Conservation (phyloP, 1,284 basidiomycete genomes). For the Tremellales sp. region DNA sequence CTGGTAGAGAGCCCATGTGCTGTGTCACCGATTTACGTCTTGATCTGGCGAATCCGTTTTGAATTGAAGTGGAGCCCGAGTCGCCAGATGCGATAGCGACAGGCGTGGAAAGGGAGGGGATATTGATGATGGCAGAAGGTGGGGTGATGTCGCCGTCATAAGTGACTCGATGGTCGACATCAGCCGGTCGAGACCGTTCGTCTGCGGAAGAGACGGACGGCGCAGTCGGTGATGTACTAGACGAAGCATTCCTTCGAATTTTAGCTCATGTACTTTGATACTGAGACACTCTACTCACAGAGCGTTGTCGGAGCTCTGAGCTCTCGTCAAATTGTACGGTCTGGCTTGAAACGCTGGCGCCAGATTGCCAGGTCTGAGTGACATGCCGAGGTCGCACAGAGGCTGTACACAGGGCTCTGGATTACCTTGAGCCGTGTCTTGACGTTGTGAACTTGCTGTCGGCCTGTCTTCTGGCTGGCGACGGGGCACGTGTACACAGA, state of each 20-base stretch:
- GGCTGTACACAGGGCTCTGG: no score
- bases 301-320: not conserved
- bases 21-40: slow-evolving; percentile 16
- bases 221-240: not conserved
- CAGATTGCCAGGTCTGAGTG: not conserved
- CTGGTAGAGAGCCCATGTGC: not conserved
- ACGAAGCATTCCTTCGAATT: not conserved
- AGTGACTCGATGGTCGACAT: no score
- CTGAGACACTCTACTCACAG: not conserved
- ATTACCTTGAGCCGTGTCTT: no score
- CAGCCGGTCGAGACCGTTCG: not conserved
- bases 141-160: no score
- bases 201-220: not conserved
- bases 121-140: not conserved
- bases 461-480: no score
- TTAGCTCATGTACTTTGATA: not conserved
- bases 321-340: not conserved
- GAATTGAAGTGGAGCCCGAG: not conserved
- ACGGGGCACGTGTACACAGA: no score
- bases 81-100: not conserved
- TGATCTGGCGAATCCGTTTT: slow-evolving; percentile 9
- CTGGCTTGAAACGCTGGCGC: not conserved
- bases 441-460: no score
- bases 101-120: not conserved
- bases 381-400: no score